These are phyloP conservation scores for Fallopia convolvulus DNA, from an alignment of 148 eudicot species.

Conservation along the genomic window DNA sequence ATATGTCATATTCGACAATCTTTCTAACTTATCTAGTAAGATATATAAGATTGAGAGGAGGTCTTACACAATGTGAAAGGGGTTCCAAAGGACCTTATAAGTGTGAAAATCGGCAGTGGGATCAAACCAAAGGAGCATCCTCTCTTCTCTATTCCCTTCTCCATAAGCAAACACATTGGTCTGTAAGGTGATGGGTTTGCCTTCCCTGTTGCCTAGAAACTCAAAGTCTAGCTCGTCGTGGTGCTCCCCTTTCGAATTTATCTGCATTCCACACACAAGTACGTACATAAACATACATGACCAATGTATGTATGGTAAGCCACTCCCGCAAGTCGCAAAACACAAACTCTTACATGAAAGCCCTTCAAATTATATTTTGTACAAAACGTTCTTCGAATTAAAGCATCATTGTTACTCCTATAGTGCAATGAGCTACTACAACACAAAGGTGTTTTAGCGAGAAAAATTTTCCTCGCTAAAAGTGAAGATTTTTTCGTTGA, in stretches of 20 bases:
- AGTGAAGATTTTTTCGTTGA: too few relatives aligned
- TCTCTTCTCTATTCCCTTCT: conserved; percentile 24
- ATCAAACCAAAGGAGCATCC: conserved; percentile 30
- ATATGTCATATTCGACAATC: too few relatives aligned
- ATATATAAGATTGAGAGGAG: neutral
- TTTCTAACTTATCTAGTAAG: too few relatives aligned
- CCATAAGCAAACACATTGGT: conserved; percentile 27
- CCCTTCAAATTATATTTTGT: too few relatives aligned
- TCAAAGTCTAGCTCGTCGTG: conserved; percentile 33
- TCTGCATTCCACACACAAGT: neutral
- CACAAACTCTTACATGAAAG: too few relatives aligned
- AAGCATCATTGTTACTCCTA: too few relatives aligned
- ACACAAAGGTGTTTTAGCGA: too few relatives aligned
- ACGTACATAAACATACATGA: neutral
- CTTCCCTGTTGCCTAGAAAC: conserved; percentile 24
- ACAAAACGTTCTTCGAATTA: too few relatives aligned
- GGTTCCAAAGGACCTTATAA: conserved; percentile 23
- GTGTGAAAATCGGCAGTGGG: conserved; percentile 27
- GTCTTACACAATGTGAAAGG: conserved; percentile 24
- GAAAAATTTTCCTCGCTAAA: too few relatives aligned
- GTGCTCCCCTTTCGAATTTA: conserved; percentile 14
- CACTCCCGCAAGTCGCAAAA: too few relatives aligned
- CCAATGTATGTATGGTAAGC: too few relatives aligned
- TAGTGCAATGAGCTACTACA: too few relatives aligned
- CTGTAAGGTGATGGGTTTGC: conserved; percentile 22